Percentiles rank a stretch among this genome's conserved stretches.
phyloP scores from a whole-genome alignment of 176 grass and related monocot species.

The Microstegium vimineum region DNA sequence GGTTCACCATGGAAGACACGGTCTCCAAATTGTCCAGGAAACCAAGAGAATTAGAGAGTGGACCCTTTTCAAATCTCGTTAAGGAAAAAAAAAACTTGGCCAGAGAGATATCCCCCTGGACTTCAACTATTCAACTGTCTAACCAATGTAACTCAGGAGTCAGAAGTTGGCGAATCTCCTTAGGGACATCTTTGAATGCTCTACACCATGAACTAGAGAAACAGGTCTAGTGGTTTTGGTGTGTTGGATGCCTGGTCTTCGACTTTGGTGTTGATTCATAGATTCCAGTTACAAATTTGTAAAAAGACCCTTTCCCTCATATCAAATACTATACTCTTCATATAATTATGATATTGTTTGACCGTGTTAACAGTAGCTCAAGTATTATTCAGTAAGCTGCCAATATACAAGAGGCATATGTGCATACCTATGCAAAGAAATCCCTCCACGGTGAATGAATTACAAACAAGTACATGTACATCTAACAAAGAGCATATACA shows the following conservation, averaged over 20 bases:
- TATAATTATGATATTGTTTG: not conserved
- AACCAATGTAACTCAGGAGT: not conserved
- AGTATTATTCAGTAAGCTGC: not conserved
- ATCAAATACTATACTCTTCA: not conserved
- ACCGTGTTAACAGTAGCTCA: not conserved
- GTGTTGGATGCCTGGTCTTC: not conserved
- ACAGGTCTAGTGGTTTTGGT: not conserved
- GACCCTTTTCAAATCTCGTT: no score
- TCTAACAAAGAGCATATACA: not conserved
- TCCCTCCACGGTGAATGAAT: not conserved
- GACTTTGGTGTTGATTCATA: not conserved
- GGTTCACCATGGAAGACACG: no score
- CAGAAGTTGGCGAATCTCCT: not conserved
- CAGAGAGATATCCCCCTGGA: not conserved
- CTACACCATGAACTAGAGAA: no score
- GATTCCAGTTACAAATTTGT: not conserved
- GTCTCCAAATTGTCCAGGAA: not conserved
- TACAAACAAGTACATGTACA: not conserved
- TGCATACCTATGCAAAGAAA: not conserved
- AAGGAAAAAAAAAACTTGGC: no score
- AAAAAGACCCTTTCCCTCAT: not conserved
- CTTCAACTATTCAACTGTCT: not conserved
- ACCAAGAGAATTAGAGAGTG: not conserved
- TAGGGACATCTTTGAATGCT: no score
- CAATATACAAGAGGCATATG: not conserved